Conservation (phyloP, 495 filamentous ascomycete genomes). For the Xylaria castorea region DNA sequence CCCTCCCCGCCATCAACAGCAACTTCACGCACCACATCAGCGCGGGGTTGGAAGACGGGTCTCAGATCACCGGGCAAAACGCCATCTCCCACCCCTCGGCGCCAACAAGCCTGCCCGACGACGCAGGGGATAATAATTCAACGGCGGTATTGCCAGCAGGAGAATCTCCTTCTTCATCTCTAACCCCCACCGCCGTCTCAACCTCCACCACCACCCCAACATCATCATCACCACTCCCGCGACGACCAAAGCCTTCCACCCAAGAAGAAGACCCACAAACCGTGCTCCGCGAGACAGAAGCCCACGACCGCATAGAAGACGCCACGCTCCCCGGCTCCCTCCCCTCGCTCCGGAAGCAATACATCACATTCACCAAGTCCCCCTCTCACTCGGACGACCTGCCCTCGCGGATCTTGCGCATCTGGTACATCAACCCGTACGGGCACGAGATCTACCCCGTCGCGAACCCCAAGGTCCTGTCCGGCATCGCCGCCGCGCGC, state of each 20-base stretch:
- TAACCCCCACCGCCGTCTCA: neutral
- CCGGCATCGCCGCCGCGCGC: conserved; percentile 64
- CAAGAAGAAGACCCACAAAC: conserved; percentile 2
- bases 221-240: neutral
- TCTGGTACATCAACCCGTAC: conserved; percentile 99
- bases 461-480: conserved; percentile 79
- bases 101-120: conserved; percentile 57
- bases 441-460: conserved; percentile 82
- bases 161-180: conserved; percentile 35
- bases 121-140: conserved; percentile 27
- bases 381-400: conserved; percentile 61
- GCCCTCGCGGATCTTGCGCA: conserved; percentile 74
- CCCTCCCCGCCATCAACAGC: conserved; percentile 89
- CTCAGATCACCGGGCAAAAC: conserved; percentile 88
- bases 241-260: neutral
- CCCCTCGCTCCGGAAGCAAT: conserved; percentile 76
- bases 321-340: conserved; percentile 87
- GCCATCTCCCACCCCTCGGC: conserved; percentile 84
- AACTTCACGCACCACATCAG: conserved; percentile 95
- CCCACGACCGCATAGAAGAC: conserved; percentile 71
- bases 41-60: conserved; percentile 77
- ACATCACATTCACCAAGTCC: conserved; percentile 80
- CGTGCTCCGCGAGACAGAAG: conserved; percentile 44
- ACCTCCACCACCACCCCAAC: too few relatives aligned
- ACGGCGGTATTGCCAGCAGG: conserved; percentile 13